Evolutionary conservation across 2,329 filamentous ascomycete species (phyloP).

Genomic region (Pestalotiopsis fici): DNA sequence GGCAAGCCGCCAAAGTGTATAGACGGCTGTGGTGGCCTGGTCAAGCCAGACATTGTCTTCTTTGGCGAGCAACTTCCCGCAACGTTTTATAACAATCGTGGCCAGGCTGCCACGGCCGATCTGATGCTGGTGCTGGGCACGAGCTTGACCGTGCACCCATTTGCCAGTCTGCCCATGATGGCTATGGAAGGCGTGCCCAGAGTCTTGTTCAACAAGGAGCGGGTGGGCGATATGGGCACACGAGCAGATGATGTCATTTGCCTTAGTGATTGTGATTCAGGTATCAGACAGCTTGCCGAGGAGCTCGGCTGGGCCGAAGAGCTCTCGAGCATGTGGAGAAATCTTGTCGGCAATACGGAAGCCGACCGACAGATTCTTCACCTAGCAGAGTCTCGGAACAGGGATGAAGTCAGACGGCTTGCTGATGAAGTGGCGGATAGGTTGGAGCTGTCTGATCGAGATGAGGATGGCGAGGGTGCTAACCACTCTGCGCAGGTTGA

Average conservation of each 20-base stretch:
- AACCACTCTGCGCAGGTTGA: slow-evolving; percentile 6
- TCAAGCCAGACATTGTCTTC: slow-evolving; percentile 95
- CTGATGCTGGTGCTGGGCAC: slow-evolving; percentile 86
- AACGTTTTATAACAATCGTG: slow-evolving; percentile 62
- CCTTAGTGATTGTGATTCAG: slow-evolving; percentile 80
- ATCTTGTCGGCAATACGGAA: slow-evolving; percentile 63
- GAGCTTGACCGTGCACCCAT: slow-evolving; percentile 84
- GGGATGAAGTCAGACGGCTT: slow-evolving; percentile 43
- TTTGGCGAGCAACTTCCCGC: slow-evolving; percentile 70
- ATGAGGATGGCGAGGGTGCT: slow-evolving; percentile 9
- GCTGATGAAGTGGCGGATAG: slow-evolving; percentile 31
- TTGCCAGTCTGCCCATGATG: slow-evolving; percentile 75
- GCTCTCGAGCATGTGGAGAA: slow-evolving; percentile 74
- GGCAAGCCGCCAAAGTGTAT: slow-evolving; percentile 72
- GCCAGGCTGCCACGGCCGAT: slow-evolving; percentile 64
- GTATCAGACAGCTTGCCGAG: slow-evolving; percentile 76
- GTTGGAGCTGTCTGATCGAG: slow-evolving; percentile 20
- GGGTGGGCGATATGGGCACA: slow-evolving; percentile 76
- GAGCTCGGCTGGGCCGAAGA: slow-evolving; percentile 85
- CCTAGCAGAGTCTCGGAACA: slow-evolving; percentile 18
- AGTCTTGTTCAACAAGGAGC: slow-evolving; percentile 84
- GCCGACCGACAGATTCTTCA: slow-evolving; percentile 46
- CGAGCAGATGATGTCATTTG: slow-evolving; percentile 82
- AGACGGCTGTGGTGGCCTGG: slow-evolving; percentile 69
- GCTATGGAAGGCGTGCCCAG: slow-evolving; percentile 67